Conservation (phyloP, 768 basidiomycete genomes). For the Leccinum variicolor region DNA sequence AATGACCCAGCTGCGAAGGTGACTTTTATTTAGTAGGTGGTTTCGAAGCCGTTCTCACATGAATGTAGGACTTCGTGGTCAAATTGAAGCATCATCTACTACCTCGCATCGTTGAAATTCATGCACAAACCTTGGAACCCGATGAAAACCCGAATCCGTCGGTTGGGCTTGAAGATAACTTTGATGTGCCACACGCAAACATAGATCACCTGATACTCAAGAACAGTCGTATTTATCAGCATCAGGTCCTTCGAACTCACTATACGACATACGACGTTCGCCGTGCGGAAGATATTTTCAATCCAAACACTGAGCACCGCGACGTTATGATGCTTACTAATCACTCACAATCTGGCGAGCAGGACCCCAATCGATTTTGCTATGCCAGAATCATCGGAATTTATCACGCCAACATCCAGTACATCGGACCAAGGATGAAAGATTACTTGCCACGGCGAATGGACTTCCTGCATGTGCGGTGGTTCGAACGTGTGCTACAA, state of each 20-base stretch:
- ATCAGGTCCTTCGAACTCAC: background rate
- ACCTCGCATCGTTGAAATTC: background rate
- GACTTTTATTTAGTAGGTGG: background rate
- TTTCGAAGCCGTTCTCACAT: background rate
- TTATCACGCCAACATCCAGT: background rate
- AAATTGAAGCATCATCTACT: background rate
- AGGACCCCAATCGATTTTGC: background rate
- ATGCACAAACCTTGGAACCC: background rate
- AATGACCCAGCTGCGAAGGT: background rate
- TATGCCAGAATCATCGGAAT: background rate
- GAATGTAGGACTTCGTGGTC: background rate
- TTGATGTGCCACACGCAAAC: background rate
- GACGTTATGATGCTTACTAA: background rate
- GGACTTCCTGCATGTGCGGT: no score
- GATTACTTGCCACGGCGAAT: no score
- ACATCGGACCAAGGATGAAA: no score
- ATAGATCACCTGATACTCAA: no score
- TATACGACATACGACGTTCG: background rate
- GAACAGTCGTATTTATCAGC: background rate
- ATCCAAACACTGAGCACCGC: background rate
- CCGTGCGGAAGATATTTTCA: background rate
- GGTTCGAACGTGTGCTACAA: background rate
- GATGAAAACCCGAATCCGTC: background rate
- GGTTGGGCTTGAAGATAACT: background rate
- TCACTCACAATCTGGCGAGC: background rate